Conservation (phyloP, 2,329 filamentous ascomycete species). For the Penicillium sp. region DNA sequence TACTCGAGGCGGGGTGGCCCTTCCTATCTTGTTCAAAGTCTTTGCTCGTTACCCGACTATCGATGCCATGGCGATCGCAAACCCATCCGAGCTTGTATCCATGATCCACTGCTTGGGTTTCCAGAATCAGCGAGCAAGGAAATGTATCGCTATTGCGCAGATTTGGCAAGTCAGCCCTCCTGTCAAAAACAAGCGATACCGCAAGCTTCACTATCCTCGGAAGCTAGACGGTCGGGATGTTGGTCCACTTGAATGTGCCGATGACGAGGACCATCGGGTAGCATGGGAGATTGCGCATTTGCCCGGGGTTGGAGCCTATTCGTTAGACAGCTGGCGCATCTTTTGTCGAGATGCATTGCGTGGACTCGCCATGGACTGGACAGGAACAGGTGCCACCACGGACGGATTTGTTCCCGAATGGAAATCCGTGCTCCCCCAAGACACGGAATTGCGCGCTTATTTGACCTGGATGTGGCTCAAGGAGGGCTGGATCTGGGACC, state of each 20-base stretch:
- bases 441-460: constrained; percentile 87
- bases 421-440: constrained; percentile 77
- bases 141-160: constrained; percentile 68
- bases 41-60: constrained; percentile 68
- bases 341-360: constrained; percentile 81
- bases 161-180: constrained; percentile 67
- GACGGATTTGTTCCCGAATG: constrained; percentile 75
- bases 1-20: constrained; percentile 69
- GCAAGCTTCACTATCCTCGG: constrained; percentile 55
- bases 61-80: constrained; percentile 57
- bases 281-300: constrained; percentile 85
- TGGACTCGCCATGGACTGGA: constrained; percentile 64
- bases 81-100: constrained; percentile 55
- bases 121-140: constrained; percentile 63
- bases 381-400: constrained; percentile 51
- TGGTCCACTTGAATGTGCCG: constrained; percentile 47
- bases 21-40: constrained; percentile 71
- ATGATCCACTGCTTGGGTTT: constrained; percentile 72
- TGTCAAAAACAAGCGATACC: constrained; percentile 54
- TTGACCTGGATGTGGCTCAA: constrained; percentile 89
- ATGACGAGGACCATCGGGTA: constrained; percentile 50
- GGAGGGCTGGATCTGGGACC: constrained; percentile 81
- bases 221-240: constrained; percentile 51
- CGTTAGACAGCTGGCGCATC: constrained; percentile 87
- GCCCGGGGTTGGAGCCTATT: constrained; percentile 73